Percentiles rank a stretch among this genome's conserved stretches.
These are phyloP conservation scores for Xylaria sp. DNA, from an alignment of 495 filamentous ascomycete species.

Conservation along the genomic window DNA sequence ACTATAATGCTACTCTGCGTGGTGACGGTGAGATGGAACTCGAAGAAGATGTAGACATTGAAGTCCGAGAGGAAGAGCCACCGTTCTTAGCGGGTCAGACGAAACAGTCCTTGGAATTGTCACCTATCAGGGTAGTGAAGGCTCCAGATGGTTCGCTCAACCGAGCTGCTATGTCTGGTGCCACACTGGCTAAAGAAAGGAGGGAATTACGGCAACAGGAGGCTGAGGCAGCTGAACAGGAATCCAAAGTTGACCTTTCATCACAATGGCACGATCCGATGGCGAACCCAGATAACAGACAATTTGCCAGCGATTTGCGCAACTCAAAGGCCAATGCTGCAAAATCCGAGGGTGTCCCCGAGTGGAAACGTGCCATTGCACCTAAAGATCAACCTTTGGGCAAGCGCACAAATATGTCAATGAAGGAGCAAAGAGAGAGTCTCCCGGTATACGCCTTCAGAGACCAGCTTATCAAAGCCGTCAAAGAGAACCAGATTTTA, in stretches of 20 bases:
- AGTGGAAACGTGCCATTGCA: constrained; percentile 89
- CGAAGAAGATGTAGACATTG: constrained; percentile 97
- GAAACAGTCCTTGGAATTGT: constrained; percentile 91
- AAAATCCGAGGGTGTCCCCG: constrained; percentile 74
- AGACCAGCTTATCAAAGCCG: constrained; percentile 85
- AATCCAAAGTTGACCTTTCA: constrained; percentile 81
- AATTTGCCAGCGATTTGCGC: constrained; percentile 86
- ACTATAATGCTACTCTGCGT: constrained; percentile 85
- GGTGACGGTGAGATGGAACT: constrained; percentile 91
- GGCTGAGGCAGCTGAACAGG: constrained; percentile 79
- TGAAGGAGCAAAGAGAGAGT: constrained; percentile 92
- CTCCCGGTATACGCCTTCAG: constrained; percentile 92
- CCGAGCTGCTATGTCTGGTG: constrained; percentile 91
- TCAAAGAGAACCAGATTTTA: constrained; percentile 84
- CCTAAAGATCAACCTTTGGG: constrained; percentile 84
- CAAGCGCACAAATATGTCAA: constrained; percentile 87
- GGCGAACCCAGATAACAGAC: constrained; percentile 78
- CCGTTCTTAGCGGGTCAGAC: constrained; percentile 97
- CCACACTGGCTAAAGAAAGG: constrained; percentile 87
- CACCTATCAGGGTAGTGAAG: constrained; percentile 95
- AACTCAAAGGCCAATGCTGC: constrained; percentile 52
- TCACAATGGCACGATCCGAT: constrained; percentile 98
- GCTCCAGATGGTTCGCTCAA: constrained; percentile 96
- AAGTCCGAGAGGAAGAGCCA: constrained; percentile 93
- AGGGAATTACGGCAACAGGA: constrained; percentile 90